Evolutionary conservation across 2,329 filamentous ascomycete genomes (phyloP), one percentile per base, ranked within the genome.

Genomic region (Colletotrichum endophyticum): DNA sequence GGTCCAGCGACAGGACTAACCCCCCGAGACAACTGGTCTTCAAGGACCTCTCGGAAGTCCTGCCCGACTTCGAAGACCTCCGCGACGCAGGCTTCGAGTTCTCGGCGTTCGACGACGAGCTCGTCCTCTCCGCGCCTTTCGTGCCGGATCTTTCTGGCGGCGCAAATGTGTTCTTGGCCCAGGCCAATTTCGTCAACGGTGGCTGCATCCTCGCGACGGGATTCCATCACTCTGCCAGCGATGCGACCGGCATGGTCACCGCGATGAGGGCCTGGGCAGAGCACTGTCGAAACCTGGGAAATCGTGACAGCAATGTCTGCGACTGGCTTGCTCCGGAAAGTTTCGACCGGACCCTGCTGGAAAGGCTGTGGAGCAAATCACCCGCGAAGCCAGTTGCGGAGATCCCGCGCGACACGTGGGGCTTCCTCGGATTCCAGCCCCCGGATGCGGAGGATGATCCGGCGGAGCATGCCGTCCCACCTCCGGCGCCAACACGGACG

Each of bases 121-220:
- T 81, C 22, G 79, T 84, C 12, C 76, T 82, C 2, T 68, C 75
- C 7, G 77, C 78, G 12, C 80, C 80, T 0, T 69, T 77, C 28
- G 70, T 83, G 19, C 82, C 83, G 0, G 66, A 73, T 25, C 49
- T 76, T 5, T 30, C 34, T 4, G 49, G 61, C 39, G 74, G 74
- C 3, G 80, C 83, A 7, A 80, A 83, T 30, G 77, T 83, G 8
- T 77, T 84, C 3, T 66, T 77, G 9, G 83, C 78, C 2, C 83
- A 84, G 39, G 83, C 79, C 19, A 84, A 84, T 39, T 84, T 84
- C 59, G 78, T 84, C 44, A 53, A 77, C 3, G 83, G 83, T 3
- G 83, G 82, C 1, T 84, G 82, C 44, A 77, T 84, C 5, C 76
- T 77, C 6, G 68, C 72, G 8, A 71, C 73, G 6, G 73, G 68